Percentiles rank a stretch among this genome's conserved stretches.
Conservation (phyloP, 257 asterid genomes). For the Datura wrightii region DNA sequence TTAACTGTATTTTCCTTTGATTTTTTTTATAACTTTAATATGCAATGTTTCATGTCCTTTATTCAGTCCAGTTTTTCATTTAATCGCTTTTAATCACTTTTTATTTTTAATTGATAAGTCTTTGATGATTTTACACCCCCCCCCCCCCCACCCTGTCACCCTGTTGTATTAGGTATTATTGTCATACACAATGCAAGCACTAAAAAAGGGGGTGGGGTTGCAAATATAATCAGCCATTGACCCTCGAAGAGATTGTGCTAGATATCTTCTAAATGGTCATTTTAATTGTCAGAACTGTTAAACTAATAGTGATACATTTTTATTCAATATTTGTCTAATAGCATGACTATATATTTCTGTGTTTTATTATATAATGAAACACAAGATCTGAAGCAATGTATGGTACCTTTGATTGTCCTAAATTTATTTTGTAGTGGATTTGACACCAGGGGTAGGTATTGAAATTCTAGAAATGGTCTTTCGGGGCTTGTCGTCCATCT, state of each 20-base stretch:
- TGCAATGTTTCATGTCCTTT: slow-evolving; percentile 6
- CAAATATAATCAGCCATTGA: neutral
- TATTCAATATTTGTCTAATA: neutral
- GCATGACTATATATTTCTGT: neutral
- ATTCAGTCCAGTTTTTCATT: neutral
- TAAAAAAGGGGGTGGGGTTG: neutral
- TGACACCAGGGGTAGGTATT: neutral
- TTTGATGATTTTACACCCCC: neutral
- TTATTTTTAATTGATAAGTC: neutral
- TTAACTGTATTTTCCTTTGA: neutral
- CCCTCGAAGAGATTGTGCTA: neutral
- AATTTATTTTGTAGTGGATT: neutral
- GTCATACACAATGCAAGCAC: neutral
- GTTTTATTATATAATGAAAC: neutral
- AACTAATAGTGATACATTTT: neutral
- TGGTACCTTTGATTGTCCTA: neutral
- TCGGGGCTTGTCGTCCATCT: slow-evolving; percentile 6
- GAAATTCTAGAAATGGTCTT: neutral
- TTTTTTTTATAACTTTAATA: neutral
- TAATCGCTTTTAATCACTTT: neutral
- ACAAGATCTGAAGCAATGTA: neutral
- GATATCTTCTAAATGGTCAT: neutral
- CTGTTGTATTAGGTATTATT: neutral
- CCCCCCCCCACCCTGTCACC: too few species aligned
- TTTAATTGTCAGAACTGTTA: neutral